Percentiles rank a stretch among this genome's conserved stretches.
Conservation (phyloP, 306 rosid genomes). For the Carpinus viminea region DNA sequence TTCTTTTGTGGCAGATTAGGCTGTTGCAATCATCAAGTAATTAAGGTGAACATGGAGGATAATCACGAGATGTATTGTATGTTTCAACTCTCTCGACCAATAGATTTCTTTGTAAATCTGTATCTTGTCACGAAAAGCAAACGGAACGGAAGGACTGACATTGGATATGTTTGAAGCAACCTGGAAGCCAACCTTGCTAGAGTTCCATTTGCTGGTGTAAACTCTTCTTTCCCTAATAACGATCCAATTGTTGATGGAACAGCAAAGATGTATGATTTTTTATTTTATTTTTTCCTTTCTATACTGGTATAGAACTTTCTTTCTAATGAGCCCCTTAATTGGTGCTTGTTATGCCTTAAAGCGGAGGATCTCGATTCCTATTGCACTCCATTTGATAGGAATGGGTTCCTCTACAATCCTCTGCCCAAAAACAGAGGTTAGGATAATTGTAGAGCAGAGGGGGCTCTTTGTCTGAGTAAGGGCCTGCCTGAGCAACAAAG, state of each 20-base stretch:
- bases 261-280: background rate
- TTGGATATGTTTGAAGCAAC: slow-evolving; percentile 7
- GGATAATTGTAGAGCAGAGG: too few relatives aligned
- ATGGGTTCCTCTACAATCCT: too few relatives aligned
- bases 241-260: background rate
- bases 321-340: background rate
- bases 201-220: background rate
- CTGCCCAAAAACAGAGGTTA: too few relatives aligned
- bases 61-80: background rate
- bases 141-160: background rate
- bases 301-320: background rate
- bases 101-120: background rate
- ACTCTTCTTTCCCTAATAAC: background rate
- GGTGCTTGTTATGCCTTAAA: background rate
- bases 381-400: too few relatives aligned
- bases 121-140: background rate
- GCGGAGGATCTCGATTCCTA: background rate
- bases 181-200: background rate
- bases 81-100: background rate
- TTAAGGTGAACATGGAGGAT: background rate
- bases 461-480: too few relatives aligned
- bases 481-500: too few relatives aligned
- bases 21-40: background rate
- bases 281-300: background rate
- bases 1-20: slow-evolving; percentile 6